Evolutionary conservation across 805 yeast species (phyloP).

Genomic region (Komagataella phaffii): DNA sequence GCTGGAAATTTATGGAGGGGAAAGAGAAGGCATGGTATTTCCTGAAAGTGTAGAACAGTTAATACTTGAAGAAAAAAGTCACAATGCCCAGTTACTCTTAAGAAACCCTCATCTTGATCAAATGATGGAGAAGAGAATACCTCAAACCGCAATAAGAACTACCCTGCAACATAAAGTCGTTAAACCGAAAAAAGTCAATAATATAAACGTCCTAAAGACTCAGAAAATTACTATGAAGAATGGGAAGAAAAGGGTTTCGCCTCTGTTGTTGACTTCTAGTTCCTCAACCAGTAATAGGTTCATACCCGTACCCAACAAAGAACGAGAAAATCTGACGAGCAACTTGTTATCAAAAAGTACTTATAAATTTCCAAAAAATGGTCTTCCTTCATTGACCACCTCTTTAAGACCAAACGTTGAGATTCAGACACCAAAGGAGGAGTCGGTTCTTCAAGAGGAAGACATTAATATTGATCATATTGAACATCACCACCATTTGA

Average conservation of each 20-base stretch:
- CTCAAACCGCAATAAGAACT: constrained; percentile 16
- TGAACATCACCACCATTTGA: constrained; percentile 20
- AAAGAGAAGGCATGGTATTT: constrained; percentile 67
- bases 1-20: constrained; percentile 77
- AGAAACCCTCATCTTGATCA: constrained; percentile 3
- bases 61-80: constrained; percentile 51
- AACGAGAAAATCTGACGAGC: constrained; percentile 11
- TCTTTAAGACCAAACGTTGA: constrained; percentile 54
- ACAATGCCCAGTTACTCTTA: constrained; percentile 7
- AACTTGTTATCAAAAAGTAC: constrained; percentile 25
- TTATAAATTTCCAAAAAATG: constrained; percentile 14
- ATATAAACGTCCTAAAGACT: constrained; percentile 8
- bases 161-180: constrained; percentile 8
- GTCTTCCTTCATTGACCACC: constrained; percentile 30
- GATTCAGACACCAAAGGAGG: constrained; percentile 34
- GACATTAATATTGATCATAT: constrained; percentile 28
- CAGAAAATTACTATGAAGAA: constrained; percentile 53
- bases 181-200: constrained; percentile 1
- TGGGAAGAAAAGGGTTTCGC: constrained; percentile 67
- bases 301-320: constrained; percentile 17
- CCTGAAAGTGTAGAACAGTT: constrained; percentile 83
- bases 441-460: constrained; percentile 11
- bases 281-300: not conserved
- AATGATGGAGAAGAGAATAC: constrained; percentile 16
- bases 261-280: constrained; percentile 38